Evolutionary conservation across 768 basidiomycete genomes (phyloP).

Genomic region (Pleurotus salmoneostramineus): DNA sequence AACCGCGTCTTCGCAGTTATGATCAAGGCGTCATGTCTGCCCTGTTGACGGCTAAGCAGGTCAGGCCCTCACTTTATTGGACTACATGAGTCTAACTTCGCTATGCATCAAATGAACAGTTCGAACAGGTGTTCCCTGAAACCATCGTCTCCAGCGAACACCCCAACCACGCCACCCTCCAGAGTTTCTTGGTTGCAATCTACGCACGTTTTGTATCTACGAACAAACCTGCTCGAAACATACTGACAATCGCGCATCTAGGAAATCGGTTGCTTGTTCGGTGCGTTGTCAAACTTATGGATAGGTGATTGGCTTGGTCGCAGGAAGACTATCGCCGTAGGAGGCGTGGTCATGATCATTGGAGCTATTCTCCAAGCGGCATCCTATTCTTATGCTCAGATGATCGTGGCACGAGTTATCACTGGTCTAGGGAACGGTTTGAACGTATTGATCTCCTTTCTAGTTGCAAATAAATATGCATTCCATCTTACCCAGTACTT

Average conservation of each 20-base stretch:
- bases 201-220: constrained; percentile 34
- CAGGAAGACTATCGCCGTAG: constrained; percentile 44
- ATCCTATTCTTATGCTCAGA: constrained; percentile 38
- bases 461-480: background rate
- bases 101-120: constrained; percentile 25
- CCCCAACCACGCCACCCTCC: constrained; percentile 48
- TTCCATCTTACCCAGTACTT: constrained; percentile 20
- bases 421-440: constrained; percentile 27
- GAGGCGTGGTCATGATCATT: constrained; percentile 48
- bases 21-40: constrained; percentile 75
- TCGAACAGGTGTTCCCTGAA: constrained; percentile 55
- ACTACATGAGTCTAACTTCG: no score
- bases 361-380: constrained; percentile 48
- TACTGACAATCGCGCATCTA: constrained; percentile 16
- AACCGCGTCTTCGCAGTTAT: constrained; percentile 33
- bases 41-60: constrained; percentile 51
- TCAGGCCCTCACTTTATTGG: constrained; percentile 11
- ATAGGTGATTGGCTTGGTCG: constrained; percentile 42
- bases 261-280: constrained; percentile 64
- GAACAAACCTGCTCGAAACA: background rate
- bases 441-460: background rate
- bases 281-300: constrained; percentile 61
- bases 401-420: constrained; percentile 45
- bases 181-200: constrained; percentile 57
- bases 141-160: constrained; percentile 35